These are phyloP conservation scores for Barbarea vulgaris DNA, from an alignment of 345 rosid species.

Conservation along the genomic window DNA sequence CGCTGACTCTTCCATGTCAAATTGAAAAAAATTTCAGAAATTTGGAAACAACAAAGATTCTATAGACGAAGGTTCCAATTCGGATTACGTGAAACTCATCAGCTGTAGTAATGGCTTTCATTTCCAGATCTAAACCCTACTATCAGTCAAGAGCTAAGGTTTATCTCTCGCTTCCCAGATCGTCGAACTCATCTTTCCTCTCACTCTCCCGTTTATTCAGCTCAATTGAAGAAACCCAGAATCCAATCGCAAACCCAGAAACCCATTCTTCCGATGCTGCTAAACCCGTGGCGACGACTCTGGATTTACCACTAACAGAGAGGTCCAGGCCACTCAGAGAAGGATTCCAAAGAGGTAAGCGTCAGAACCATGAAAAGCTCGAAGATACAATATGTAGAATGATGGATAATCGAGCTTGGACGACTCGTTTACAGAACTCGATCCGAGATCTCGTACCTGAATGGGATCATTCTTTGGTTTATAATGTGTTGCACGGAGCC, in stretches of 20 bases:
- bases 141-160: slow-evolving; percentile 43
- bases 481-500: slow-evolving; percentile 78
- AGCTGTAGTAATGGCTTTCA: slow-evolving; percentile 47
- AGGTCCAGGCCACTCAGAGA: slow-evolving; percentile 23
- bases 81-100: background rate
- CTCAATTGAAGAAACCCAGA: slow-evolving; percentile 41
- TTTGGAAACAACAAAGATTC: background rate
- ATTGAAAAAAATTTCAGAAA: slow-evolving; percentile 18
- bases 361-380: slow-evolving; percentile 54
- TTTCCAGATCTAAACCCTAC: slow-evolving; percentile 48
- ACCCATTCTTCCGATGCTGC: slow-evolving; percentile 9
- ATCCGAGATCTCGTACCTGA: slow-evolving; percentile 77
- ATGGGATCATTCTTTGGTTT: slow-evolving; percentile 75
- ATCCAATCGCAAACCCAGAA: slow-evolving; percentile 17
- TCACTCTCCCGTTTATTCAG: slow-evolving; percentile 46
- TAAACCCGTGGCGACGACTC: slow-evolving; percentile 19
- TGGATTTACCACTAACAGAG: background rate
- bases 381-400: slow-evolving; percentile 85
- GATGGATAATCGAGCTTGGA: slow-evolving; percentile 88
- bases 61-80: background rate
- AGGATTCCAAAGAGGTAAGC: slow-evolving; percentile 47
- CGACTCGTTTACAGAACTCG: slow-evolving; percentile 87
- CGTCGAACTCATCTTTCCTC: slow-evolving; percentile 35
- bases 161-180: slow-evolving; percentile 41
- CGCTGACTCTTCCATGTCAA: background rate